phyloP scores from a whole-genome alignment of 2,329 filamentous ascomycete species.

The Daldinia eschscholtzii region DNA sequence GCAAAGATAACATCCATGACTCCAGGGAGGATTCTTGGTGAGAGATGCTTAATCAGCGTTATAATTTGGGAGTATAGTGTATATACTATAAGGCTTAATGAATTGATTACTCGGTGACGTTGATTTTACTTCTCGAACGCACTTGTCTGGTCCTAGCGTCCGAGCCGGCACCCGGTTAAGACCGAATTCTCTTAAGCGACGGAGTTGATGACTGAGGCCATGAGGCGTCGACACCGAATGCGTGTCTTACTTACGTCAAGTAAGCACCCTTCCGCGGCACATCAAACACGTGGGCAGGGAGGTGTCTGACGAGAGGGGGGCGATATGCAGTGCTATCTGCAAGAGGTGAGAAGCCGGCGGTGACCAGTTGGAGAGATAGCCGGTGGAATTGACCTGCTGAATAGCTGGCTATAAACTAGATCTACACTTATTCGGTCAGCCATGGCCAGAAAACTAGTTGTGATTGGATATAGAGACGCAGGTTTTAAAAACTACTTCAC shows the following conservation, averaged over 20 bases:
- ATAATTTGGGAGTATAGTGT: neutral
- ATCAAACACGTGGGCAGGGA: conserved; percentile 42
- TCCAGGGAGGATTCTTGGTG: neutral
- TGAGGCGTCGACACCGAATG: conserved; percentile 24
- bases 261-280: conserved; percentile 30
- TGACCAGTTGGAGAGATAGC: conserved; percentile 17
- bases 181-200: conserved; percentile 20
- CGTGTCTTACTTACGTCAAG: conserved; percentile 33
- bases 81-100: neutral
- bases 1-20: neutral
- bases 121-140: neutral
- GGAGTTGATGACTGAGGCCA: conserved; percentile 8
- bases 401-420: conserved; percentile 14
- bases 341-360: conserved; percentile 27
- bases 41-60: conserved; percentile 1
- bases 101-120: neutral
- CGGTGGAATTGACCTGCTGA: conserved; percentile 18
- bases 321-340: conserved; percentile 29
- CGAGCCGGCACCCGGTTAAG: neutral
- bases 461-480: conserved; percentile 28
- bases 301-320: conserved; percentile 27
- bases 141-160: neutral
- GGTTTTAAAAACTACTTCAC: neutral
- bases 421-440: conserved; percentile 16
- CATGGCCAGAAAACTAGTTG: neutral